Base-by-base conservation (phyloP, 176 grass and related monocot genomes). In the Rhynchospora breviuscula region DNA sequence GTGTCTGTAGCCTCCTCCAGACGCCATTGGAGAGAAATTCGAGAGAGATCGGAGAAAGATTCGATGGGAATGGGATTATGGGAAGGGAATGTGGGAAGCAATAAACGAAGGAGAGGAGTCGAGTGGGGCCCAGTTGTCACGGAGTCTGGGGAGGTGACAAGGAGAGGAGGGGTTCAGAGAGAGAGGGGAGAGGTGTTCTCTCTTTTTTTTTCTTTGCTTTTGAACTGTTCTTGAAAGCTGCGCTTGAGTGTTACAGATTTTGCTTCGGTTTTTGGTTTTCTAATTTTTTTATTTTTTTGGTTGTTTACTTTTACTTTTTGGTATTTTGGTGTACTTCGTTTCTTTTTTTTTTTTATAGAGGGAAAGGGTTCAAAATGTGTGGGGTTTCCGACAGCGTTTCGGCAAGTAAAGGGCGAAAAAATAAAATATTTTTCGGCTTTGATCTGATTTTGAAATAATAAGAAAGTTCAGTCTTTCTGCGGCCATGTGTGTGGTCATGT, bases 1-100 rank as follows among this genome's bases (percentile, higher is more conserved):
- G 33, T 90, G 88, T 46, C 91, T 91, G 33, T 91, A 94, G 83
- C 87, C 88, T 81, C 8, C 7, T 15, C 89, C 90, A 33, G 85
- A 89, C 21, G 90, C 87, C 92, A 94, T 94, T 33, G 60, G 10
- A 67, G 67, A 61, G 18, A 76, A 53, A 23, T 26, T 45, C 29
- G 83, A 73, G 29, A 85, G 69, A 51, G 83, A 78, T 57, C 69
- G 69, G 19, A 73, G 65, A 67, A 3, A 44, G 10, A 21, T 64
- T 21, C 69, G 47, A 47, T 29, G 26, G 26, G 26, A 29, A 29
- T 29, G 26, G 26, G 26, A 29, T 29, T 29, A 29, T 29, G 26
- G 26, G n/a, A 13, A 82, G 43, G 83, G 79, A 75, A 51, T 23
- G 56, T 62, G 59, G 59, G 12, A 0, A 59, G 80, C 88, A 86